Evolutionary conservation across 257 asterid genomes (phyloP).

Genomic region (Nicotiana tomentosiformis): DNA sequence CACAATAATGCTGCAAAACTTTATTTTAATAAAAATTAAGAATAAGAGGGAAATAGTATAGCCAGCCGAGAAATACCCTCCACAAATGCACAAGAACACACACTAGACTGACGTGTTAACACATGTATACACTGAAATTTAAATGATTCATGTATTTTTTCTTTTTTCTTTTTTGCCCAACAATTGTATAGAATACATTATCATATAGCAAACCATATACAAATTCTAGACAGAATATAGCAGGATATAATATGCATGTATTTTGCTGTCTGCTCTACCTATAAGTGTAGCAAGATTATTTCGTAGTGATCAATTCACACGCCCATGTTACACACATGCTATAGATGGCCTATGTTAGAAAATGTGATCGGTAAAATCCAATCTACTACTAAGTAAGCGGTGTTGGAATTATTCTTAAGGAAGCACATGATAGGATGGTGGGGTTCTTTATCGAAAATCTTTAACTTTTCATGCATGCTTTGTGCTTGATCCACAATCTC

Average conservation of each 20-base stretch:
- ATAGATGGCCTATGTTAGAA: not conserved
- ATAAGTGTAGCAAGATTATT: not conserved
- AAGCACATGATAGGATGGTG: conserved; percentile 30
- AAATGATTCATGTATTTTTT: not conserved
- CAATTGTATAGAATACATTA: not conserved
- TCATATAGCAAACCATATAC: not conserved
- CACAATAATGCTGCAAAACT: too few species aligned
- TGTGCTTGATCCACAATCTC: conserved; percentile 13
- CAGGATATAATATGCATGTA: not conserved
- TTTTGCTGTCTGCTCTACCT: not conserved
- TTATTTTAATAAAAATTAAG: too few species aligned
- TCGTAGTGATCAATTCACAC: not conserved
- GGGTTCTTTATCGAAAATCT: conserved; percentile 26
- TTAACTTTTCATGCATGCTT: conserved; percentile 15
- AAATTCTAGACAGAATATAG: not conserved
- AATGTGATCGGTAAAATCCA: too few species aligned
- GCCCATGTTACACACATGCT: not conserved
- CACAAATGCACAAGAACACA: not conserved
- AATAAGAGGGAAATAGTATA: too few species aligned
- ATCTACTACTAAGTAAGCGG: not conserved
- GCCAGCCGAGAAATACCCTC: too few species aligned
- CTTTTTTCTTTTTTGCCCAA: too few species aligned
- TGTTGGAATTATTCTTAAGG: conserved; percentile 16
- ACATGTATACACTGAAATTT: not conserved
- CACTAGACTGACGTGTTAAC: not conserved